Conservation (phyloP, 805 yeast species). For the Ascoidea asiatica region DNA sequence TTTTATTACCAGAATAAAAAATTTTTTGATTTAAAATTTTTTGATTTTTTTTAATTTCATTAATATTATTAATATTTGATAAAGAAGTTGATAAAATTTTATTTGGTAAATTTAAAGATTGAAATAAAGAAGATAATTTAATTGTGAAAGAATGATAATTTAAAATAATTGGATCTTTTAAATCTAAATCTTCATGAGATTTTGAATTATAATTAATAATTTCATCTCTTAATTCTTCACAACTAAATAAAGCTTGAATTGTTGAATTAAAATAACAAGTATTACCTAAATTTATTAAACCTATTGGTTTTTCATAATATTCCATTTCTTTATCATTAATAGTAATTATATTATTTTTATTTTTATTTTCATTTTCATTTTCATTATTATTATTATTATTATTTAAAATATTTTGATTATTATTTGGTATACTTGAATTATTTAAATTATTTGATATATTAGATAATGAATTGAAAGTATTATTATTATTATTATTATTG, state of each 20-base stretch:
- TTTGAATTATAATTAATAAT: constrained; percentile 41
- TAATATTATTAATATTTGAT: too few species aligned
- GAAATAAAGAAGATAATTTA: neutral
- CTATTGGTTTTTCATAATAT: constrained; percentile 56
- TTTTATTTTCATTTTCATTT: too few species aligned
- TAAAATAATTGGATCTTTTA: constrained; percentile 1
- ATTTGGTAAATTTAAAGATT: neutral
- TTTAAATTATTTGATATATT: too few species aligned
- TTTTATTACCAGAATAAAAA: constrained; percentile 18
- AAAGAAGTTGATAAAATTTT: neutral
- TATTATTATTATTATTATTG: too few species aligned
- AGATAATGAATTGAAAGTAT: too few species aligned
- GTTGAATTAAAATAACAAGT: constrained; percentile 90
- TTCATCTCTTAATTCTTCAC: constrained; percentile 64
- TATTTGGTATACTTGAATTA: too few species aligned
- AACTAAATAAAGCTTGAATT: constrained; percentile 78
- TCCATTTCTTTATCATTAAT: constrained; percentile 1
- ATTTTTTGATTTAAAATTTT: constrained; percentile 10
- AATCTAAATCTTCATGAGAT: constrained; percentile 4
- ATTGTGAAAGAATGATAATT: neutral
- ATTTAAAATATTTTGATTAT: neutral
- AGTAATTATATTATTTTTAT: too few species aligned
- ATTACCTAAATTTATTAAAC: constrained; percentile 88
- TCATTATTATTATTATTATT: too few species aligned
- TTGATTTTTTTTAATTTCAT: constrained; percentile 1